phyloP scores from a whole-genome alignment of 331 rosid genomes.

The Ulmus americana region DNA sequence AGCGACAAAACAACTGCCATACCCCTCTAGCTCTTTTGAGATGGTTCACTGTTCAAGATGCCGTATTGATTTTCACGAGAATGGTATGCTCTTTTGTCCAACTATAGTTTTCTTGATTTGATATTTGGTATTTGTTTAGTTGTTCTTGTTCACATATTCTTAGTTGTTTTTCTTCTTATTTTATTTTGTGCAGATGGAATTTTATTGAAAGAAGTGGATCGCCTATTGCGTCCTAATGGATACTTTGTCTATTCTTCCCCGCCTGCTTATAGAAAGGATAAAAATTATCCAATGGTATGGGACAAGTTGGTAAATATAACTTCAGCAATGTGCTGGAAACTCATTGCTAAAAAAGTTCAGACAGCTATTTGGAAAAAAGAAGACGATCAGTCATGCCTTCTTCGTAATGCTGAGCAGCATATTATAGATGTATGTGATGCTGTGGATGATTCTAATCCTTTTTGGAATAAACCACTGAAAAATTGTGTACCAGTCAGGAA shows the following conservation, averaged over 20 bases:
- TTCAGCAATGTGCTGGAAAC: slow-evolving; percentile 93
- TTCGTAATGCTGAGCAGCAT: slow-evolving; percentile 42
- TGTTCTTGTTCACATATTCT: not conserved
- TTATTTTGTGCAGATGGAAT: slow-evolving; percentile 64
- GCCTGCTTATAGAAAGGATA: slow-evolving; percentile 75
- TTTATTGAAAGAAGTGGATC: slow-evolving; percentile 71
- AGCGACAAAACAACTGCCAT: slow-evolving; percentile 82
- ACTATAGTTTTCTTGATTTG: not conserved
- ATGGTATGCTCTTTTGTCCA: slow-evolving; percentile 41
- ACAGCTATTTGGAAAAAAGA: slow-evolving; percentile 92
- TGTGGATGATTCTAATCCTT: slow-evolving; percentile 52
- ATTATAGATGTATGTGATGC: slow-evolving; percentile 57
- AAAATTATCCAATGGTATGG: slow-evolving; percentile 72
- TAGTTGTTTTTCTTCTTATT: slow-evolving; percentile 4
- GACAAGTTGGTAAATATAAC: slow-evolving; percentile 69
- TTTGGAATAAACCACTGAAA: slow-evolving; percentile 64
- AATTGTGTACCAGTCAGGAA: slow-evolving; percentile 53
- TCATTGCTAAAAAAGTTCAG: slow-evolving; percentile 73
- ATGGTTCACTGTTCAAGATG: slow-evolving; percentile 95
- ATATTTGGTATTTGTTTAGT: slow-evolving; percentile 2
- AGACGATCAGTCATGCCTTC: slow-evolving; percentile 49
- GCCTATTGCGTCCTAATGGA: slow-evolving; percentile 71
- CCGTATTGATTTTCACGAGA: slow-evolving; percentile 81
- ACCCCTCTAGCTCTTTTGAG: slow-evolving; percentile 77
- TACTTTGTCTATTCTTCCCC: slow-evolving; percentile 93